These are phyloP conservation scores for Fusarium papillatum DNA, from an alignment of 2,329 filamentous ascomycete species.

Conservation along the genomic window DNA sequence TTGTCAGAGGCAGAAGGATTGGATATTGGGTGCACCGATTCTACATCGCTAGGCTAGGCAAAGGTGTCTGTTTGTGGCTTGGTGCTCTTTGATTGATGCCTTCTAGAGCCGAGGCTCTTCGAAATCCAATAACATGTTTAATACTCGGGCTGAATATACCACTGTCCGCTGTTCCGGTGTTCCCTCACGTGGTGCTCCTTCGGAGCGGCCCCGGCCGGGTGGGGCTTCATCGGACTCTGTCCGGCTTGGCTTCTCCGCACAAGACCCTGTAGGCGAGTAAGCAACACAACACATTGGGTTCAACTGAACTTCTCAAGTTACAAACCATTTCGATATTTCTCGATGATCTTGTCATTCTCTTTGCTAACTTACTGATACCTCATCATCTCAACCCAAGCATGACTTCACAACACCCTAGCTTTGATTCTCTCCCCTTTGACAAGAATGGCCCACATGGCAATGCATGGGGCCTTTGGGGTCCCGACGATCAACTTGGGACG, in stretches of 20 bases:
- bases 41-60: conserved; percentile 14
- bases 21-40: conserved; percentile 27
- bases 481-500: conserved; percentile 17
- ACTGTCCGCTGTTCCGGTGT: neutral
- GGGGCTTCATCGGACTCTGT: neutral
- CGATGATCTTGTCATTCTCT: neutral
- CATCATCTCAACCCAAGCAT: neutral
- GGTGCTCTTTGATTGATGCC: neutral
- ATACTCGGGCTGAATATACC: neutral
- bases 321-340: neutral
- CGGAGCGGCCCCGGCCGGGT: neutral
- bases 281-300: neutral
- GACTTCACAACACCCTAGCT: neutral
- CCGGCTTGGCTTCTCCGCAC: neutral
- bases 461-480: conserved; percentile 18
- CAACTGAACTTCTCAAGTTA: neutral
- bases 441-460: conserved; percentile 19
- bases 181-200: neutral
- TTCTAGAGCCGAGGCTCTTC: neutral
- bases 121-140: neutral
- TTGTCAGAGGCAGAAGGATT: conserved; percentile 24
- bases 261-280: neutral
- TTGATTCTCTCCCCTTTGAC: conserved; percentile 11
- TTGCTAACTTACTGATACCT: neutral
- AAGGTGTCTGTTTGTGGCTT: neutral